A percentile compares a stretch with the other conserved stretches of the same genome.
Evolutionary conservation across 306 rosid genomes (phyloP).

Genomic region (Gastrolobium villosum): DNA sequence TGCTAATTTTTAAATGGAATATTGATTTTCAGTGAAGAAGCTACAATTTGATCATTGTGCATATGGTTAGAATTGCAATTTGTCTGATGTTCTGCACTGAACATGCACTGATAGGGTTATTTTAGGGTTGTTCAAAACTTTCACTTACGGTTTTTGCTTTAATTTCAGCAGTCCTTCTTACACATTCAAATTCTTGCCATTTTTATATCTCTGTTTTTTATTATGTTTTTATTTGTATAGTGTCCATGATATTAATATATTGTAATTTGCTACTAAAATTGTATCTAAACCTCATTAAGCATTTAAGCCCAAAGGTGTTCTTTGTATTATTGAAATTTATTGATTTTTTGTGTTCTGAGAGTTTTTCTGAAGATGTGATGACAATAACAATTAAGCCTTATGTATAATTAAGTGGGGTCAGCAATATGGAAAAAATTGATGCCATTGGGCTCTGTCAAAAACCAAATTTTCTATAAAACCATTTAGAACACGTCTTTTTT

Average conservation of each 20-base stretch:
- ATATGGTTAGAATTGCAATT: not conserved
- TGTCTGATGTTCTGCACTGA: constrained; percentile 1
- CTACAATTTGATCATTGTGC: not conserved
- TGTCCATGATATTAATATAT: not conserved
- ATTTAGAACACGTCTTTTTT: not conserved
- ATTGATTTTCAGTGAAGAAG: not conserved
- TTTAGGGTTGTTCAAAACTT: not conserved
- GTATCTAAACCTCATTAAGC: not conserved
- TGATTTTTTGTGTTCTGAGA: not conserved
- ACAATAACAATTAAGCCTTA: constrained; percentile 4
- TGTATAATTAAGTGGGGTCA: not conserved
- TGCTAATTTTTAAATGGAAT: not conserved
- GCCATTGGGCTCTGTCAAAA: not conserved
- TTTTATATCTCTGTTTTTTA: not conserved
- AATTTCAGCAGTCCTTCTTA: not conserved
- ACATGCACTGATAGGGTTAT: not conserved
- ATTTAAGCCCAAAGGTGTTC: not conserved
- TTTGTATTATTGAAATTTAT: not conserved
- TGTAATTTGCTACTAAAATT: not conserved
- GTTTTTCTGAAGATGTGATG: not conserved
- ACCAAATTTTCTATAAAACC: not conserved
- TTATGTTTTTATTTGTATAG: not conserved
- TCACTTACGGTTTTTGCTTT: not conserved
- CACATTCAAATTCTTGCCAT: not conserved
- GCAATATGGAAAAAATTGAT: not conserved